Evolutionary conservation across 345 rosid genomes (phyloP).

Genomic region (Brassica nigra): DNA sequence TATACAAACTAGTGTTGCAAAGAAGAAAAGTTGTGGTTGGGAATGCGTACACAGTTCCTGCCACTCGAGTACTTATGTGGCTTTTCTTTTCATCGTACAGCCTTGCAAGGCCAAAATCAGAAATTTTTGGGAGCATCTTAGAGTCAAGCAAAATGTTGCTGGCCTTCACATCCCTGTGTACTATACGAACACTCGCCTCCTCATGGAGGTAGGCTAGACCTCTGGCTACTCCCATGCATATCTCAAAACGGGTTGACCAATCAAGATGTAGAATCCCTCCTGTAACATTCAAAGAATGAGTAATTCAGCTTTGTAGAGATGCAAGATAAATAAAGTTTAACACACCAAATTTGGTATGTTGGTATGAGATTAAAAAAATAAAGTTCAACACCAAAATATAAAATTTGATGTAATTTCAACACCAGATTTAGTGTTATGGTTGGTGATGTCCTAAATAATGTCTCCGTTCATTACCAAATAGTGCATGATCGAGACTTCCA

Average conservation of each 20-base stretch:
- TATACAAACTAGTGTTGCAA: background rate
- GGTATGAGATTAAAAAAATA: no score
- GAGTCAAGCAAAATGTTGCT: constrained; percentile 50
- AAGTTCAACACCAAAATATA: no score
- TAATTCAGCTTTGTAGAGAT: background rate
- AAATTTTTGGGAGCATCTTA: constrained; percentile 42
- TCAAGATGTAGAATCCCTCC: constrained; percentile 41
- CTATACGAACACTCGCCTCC: constrained; percentile 55
- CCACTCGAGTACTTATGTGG: constrained; percentile 48
- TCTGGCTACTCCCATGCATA: constrained; percentile 52
- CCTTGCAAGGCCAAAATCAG: constrained; percentile 51
- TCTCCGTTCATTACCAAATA: constrained; percentile 26
- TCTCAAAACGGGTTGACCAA: constrained; percentile 50
- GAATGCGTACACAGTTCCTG: constrained; percentile 45
- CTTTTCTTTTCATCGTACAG: constrained; percentile 44
- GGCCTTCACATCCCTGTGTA: constrained; percentile 57
- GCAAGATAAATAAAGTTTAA: background rate
- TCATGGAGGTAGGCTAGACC: constrained; percentile 61
- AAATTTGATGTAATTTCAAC: no score
- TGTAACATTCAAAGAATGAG: constrained; percentile 25
- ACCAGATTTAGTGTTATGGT: no score
- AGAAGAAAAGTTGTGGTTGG: background rate
- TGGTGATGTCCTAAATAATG: background rate
- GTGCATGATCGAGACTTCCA: constrained; percentile 36
- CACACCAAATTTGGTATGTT: no score